Evolutionary conservation across 2,329 filamentous ascomycete genomes (phyloP).

Genomic region (Peltaster fructicola): DNA sequence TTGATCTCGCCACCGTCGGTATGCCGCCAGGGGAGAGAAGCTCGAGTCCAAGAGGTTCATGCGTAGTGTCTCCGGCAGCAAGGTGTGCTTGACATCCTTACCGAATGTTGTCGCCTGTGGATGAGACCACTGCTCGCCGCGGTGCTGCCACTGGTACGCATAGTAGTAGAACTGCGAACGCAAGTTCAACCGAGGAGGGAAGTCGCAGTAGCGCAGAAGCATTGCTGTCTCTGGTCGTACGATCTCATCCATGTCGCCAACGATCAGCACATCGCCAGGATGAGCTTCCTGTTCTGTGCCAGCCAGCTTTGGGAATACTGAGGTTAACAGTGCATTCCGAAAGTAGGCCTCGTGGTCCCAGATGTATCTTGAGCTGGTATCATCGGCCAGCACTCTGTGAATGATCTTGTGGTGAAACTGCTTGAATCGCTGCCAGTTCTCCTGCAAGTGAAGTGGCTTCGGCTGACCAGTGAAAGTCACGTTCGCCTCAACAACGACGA

Average conservation of each 20-base stretch:
- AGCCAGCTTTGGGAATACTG: slow-evolving; percentile 35
- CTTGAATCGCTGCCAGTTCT: slow-evolving; percentile 35
- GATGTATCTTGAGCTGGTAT: too few species aligned
- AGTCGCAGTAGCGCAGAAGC: slow-evolving; percentile 11
- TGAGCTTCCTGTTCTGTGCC: slow-evolving; percentile 24
- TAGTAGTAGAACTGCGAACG: slow-evolving; percentile 15
- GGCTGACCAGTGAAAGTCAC: slow-evolving; percentile 39
- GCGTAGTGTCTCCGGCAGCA: too few species aligned
- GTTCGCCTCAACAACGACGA: slow-evolving; percentile 42
- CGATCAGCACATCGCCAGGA: slow-evolving; percentile 38
- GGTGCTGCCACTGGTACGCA: slow-evolving; percentile 15
- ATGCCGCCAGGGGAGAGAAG: slow-evolving; percentile 2
- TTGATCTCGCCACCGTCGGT: slow-evolving; percentile 21
- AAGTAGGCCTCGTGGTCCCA: slow-evolving; percentile 38
- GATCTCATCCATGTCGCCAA: slow-evolving; percentile 45
- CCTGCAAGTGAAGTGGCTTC: slow-evolving; percentile 37
- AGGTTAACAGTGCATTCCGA: slow-evolving; percentile 40
- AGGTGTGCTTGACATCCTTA: too few species aligned
- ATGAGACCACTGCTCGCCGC: slow-evolving; percentile 32
- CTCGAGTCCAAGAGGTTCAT: too few species aligned
- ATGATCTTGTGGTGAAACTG: slow-evolving; percentile 43
- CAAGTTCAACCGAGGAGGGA: slow-evolving; percentile 14
- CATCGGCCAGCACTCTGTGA: slow-evolving; percentile 34
- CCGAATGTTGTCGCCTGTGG: slow-evolving; percentile 45
- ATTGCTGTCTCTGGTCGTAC: slow-evolving; percentile 20